A percentile compares a stretch with the other conserved stretches of the same genome.
Conservation (phyloP, 495 filamentous ascomycete species). For the Platismatia glauca region DNA sequence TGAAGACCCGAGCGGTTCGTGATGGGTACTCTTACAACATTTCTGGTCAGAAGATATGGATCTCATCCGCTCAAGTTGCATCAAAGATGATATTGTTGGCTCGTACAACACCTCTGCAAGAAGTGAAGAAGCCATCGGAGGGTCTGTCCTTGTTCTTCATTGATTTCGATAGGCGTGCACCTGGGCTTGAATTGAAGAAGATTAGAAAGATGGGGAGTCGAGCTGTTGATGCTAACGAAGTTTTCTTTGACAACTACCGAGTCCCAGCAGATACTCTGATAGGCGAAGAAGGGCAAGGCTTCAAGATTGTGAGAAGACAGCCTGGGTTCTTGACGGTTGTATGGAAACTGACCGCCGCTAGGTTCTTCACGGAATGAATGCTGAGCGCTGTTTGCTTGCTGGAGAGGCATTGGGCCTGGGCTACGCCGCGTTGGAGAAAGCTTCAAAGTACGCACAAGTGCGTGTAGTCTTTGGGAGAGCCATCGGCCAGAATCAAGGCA, state of each 20-base stretch:
- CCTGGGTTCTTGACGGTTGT: background rate
- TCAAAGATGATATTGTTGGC: conserved; percentile 71
- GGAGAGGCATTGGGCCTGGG: conserved; percentile 72
- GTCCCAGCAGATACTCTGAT: conserved; percentile 54
- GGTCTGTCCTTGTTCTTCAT: conserved; percentile 72
- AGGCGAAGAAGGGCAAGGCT: conserved; percentile 61
- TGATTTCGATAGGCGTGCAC: conserved; percentile 48
- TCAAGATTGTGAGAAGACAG: conserved; percentile 44
- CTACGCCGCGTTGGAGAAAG: conserved; percentile 58
- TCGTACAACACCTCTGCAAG: conserved; percentile 58
- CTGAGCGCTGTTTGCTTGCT: conserved; percentile 66
- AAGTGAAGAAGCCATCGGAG: conserved; percentile 56
- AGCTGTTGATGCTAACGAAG: conserved; percentile 73
- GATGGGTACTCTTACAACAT: conserved; percentile 49
- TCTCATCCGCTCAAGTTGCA: conserved; percentile 69
- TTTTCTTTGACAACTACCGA: conserved; percentile 69
- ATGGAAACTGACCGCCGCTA: conserved; percentile 3
- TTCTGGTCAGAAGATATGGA: conserved; percentile 76
- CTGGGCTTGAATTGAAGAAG: conserved; percentile 51
- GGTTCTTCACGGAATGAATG: conserved; percentile 77
- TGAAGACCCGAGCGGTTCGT: conserved; percentile 51
- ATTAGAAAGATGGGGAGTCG: conserved; percentile 79
- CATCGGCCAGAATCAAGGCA: conserved; percentile 67
- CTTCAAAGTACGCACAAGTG: conserved; percentile 58
- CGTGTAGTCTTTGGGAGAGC: conserved; percentile 60